phyloP scores from a whole-genome alignment of 163 green algal genomes.

The Prototheca wickerhamii region DNA sequence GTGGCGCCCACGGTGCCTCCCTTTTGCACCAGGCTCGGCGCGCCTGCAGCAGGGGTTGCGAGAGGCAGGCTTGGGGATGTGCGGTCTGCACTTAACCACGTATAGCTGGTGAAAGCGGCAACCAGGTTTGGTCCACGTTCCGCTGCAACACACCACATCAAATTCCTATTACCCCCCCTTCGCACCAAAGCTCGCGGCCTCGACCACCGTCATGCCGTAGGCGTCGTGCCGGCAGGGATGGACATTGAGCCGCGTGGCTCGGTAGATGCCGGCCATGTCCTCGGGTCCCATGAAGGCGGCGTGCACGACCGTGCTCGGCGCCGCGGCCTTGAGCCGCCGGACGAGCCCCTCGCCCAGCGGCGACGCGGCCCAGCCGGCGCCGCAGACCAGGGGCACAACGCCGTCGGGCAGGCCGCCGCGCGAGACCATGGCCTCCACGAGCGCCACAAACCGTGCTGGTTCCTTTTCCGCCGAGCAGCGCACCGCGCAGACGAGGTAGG shows the following conservation, averaged over 20 bases:
- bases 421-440: constrained; percentile 30
- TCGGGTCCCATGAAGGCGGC: constrained; percentile 55
- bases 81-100: background rate
- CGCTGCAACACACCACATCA: background rate
- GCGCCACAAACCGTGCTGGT: constrained; percentile 54
- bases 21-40: constrained; percentile 45
- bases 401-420: background rate
- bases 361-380: constrained; percentile 17
- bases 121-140: background rate
- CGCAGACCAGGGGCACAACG: constrained; percentile 54
- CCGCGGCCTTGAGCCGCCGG: constrained; percentile 21
- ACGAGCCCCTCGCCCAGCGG: constrained; percentile 29
- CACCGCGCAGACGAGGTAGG: constrained; percentile 64
- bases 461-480: constrained; percentile 75
- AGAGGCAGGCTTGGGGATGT: background rate
- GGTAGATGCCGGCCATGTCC: constrained; percentile 49
- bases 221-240: constrained; percentile 63
- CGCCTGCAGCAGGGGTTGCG: constrained; percentile 6
- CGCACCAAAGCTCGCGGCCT: constrained; percentile 68
- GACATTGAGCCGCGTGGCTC: constrained; percentile 50
- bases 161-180: constrained; percentile 22
- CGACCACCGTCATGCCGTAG: constrained; percentile 82
- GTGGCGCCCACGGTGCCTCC: constrained; percentile 45
- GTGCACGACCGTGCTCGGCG: constrained; percentile 36
- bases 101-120: background rate